These are phyloP conservation scores for Melampsora larici-populina DNA, from an alignment of 1,284 basidiomycete species.

Conservation along the genomic window DNA sequence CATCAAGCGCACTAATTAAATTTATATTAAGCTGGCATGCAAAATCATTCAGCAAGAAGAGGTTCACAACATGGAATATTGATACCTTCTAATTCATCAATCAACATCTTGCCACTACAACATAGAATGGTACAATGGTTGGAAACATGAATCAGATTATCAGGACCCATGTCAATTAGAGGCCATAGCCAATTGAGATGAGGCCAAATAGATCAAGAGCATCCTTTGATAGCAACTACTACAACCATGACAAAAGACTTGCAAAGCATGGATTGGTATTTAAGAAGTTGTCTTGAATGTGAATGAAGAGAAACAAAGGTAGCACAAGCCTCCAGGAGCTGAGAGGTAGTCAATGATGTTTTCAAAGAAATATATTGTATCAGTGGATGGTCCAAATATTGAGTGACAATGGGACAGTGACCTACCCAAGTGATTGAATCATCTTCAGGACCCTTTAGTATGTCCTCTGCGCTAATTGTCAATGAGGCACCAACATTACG, in stretches of 20 bases:
- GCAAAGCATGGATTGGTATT: constrained; percentile 69
- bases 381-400: neutral
- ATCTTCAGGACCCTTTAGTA: constrained; percentile 77
- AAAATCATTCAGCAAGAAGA: constrained; percentile 72
- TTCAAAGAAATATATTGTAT: constrained; percentile 28
- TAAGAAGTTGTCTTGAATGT: constrained; percentile 67
- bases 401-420: constrained; percentile 40
- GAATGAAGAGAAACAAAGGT: constrained; percentile 81
- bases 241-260: constrained; percentile 94
- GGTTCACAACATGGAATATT: constrained; percentile 76
- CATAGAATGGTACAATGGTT: constrained; percentile 90
- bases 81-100: constrained; percentile 89
- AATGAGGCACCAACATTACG: constrained; percentile 86
- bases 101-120: constrained; percentile 96
- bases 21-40: constrained; percentile 88
- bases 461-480: constrained; percentile 86
- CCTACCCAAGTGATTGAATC: constrained; percentile 83
- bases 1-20: constrained; percentile 95
- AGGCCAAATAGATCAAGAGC: constrained; percentile 95
- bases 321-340: constrained; percentile 88
- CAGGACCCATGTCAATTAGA: constrained; percentile 82
- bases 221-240: constrained; percentile 93
- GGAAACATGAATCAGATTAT: constrained; percentile 78
- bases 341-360: constrained; percentile 71
- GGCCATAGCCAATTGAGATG: constrained; percentile 92